Evolutionary conservation across 345 rosid genomes (phyloP), one percentile per base, ranked within the genome.

Genomic region (Salix suchowensis): DNA sequence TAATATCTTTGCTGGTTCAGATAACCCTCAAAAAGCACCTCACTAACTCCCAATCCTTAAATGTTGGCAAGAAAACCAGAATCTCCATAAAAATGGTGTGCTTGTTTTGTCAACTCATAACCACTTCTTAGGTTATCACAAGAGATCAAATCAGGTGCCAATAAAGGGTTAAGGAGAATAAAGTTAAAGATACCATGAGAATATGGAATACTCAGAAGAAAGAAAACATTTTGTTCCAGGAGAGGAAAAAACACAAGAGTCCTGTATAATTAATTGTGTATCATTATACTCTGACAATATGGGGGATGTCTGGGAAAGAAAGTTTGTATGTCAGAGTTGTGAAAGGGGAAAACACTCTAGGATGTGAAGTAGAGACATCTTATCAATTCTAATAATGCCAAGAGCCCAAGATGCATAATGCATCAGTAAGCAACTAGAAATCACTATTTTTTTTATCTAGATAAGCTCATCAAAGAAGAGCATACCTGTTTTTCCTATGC

Each of bases 401-500:
- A 19, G 58, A 15, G 70, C 72, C 5, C 48, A 36, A 34, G 67
- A 72, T 37, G 64, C 48, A 34, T 39, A 30, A 18, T 28, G 36
- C 15, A 75, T 48, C 26, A 75, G 58, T 36, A 44, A 81, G 78
- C 65, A 83, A 74, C 40, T 68, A 67, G 14, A 24, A 61, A 24
- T 39, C 26, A 75, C n/a, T 32, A 55, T n/a, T 67, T 32, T 21
- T 32, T 66, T 54, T 58, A 54, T 58, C 52, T 15, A 24, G 54
- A 72, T 12, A 71, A 77, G 73, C 40, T 64, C 55, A 28, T 24
- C 40, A 66, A 71, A 69, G 32, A 75, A 78, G 34, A 70, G 65
- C 88, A 78, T 90, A 84, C 99, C 97, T 94, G 92, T 96, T 96
- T 88, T 94, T 96, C 74, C 99, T 87, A 68, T 96, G 98, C 78